Base-by-base conservation (phyloP, 1,139 yeast species). In the Scheffersomyces illinoinensis region DNA sequence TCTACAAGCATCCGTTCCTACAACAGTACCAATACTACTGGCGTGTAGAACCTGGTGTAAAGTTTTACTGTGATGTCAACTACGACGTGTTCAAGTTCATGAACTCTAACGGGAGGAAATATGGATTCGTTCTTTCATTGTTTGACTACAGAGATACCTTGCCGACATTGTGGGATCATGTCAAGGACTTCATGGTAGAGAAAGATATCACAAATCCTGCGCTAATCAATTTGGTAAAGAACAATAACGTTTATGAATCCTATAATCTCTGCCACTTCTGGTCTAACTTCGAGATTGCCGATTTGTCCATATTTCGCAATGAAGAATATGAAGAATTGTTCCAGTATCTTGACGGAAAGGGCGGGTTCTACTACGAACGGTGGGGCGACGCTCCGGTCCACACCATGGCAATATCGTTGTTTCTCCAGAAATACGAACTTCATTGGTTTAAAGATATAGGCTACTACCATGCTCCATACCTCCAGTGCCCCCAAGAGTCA, bases 331-430 rank as follows among this genome's bases (percentile, higher is more conserved):
- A 66, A 17, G 60, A 62, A 2, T 71, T 67, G 55, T 77, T 77
- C 57, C 58, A 69, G 12, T 69, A 62, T 56, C 65, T 77, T 54
- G 81, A 77, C 61, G 21, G 50, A 7, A 57, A 64, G 4, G 81
- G 81, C 0, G 81, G 81, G 20, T 76, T 77, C 59, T 77, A 62
- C 61, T 77, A 77, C 60, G 81, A 77, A 62, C 63, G 81, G 53
- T 77, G 82, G 82, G 81, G 81, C 5, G 82, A 77, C 62, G 82
- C 81, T 1, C 81, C 82, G 0, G 66, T 77, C 12, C 81, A 76
- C 62, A 63, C 78, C 0, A 62, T 77, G 47, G 78, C 72, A 4
- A 64, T 74, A 17, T 68, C 73, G 52, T 58, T 70, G 50, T 66
- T 73, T 53, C 61, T 76, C 50, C 54, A 62, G 17, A 69, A 66